phyloP scores from a whole-genome alignment of 139 green algal species.

The Chlorella vulgaris region DNA sequence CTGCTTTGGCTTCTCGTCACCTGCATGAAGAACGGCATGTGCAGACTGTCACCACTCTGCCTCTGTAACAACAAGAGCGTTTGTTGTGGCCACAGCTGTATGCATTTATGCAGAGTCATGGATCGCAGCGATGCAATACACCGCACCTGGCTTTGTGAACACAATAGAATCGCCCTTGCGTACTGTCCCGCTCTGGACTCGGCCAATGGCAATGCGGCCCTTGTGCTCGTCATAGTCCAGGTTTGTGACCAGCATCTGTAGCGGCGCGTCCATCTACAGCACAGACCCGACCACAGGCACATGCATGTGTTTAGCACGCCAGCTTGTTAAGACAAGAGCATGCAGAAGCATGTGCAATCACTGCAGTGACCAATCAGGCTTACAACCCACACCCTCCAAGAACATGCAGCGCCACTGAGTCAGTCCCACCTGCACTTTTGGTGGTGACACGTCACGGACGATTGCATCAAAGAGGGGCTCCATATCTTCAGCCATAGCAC shows the following conservation, averaged over 20 bases:
- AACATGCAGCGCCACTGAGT: neutral
- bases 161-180: constrained; percentile 59
- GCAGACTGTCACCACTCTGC: no score
- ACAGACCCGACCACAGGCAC: no score
- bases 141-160: constrained; percentile 47
- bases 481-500: constrained; percentile 80
- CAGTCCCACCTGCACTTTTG: constrained; percentile 59
- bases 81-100: no score
- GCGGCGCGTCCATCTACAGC: constrained; percentile 57
- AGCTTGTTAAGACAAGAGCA: neutral
- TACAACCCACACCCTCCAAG: no score
- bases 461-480: constrained; percentile 95
- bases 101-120: no score
- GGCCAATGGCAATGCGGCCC: constrained; percentile 93
- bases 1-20: constrained; percentile 38
- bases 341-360: no score
- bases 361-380: no score
- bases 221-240: constrained; percentile 97
- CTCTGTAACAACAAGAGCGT: no score
- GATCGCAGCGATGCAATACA: neutral
- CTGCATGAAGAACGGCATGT: constrained; percentile 5
- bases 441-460: constrained; percentile 78
- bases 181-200: constrained; percentile 81
- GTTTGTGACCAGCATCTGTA: constrained; percentile 96
- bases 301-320: neutral